Percentiles rank a stretch among this genome's conserved stretches.
Conservation (phyloP, 345 rosid species). For the Microcos paniculata region DNA sequence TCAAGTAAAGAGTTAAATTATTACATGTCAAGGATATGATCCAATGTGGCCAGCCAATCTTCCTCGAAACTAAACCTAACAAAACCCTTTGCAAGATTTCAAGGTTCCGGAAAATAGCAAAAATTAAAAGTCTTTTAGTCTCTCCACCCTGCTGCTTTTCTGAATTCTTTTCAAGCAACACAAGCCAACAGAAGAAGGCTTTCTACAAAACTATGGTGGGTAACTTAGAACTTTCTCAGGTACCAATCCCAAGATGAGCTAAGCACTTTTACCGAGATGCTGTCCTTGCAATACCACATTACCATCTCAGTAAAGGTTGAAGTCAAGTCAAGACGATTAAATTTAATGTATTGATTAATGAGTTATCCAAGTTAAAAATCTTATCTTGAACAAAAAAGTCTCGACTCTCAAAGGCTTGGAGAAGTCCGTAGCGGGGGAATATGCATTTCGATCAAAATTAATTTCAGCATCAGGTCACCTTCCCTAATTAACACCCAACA, state of each 20-base stretch:
- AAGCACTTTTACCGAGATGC: not conserved
- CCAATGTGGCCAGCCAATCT: not conserved
- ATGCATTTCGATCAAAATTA: not conserved
- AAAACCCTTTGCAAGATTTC: not conserved
- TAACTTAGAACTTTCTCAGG: not conserved
- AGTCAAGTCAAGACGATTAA: not conserved
- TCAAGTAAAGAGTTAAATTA: not conserved
- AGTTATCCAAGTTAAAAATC: not conserved
- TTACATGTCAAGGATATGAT: not conserved
- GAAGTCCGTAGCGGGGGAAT: not conserved
- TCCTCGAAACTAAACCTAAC: not conserved
- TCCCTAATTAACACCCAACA: not conserved
- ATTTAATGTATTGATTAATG: not conserved
- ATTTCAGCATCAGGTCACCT: not conserved
- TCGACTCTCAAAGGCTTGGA: not conserved
- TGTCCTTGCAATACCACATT: not conserved
- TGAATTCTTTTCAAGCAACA: not conserved
- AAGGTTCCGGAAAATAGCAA: not conserved
- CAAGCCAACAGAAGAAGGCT: not conserved
- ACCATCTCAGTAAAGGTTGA: not conserved
- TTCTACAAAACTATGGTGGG: not conserved
- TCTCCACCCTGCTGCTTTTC: not conserved
- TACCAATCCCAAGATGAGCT: not conserved
- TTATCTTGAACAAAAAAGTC: not conserved
- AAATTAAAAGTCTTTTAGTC: not conserved